phyloP scores from a whole-genome alignment of 164 flowering plant genomes.

The Umbilicus rupestris region DNA sequence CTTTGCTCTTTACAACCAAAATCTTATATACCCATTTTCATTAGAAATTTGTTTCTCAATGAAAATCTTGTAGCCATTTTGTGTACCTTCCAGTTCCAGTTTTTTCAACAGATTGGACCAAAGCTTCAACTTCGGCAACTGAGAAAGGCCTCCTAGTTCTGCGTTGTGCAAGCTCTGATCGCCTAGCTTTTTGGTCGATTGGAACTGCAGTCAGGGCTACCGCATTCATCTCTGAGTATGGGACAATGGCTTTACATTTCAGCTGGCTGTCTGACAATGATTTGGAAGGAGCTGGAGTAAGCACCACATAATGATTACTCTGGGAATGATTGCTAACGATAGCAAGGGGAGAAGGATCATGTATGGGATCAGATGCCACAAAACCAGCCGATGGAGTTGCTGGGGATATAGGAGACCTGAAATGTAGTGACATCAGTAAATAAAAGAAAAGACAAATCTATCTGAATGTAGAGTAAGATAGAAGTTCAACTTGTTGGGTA shows the following conservation, averaged over 20 bases:
- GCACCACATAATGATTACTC: conserved; percentile 34
- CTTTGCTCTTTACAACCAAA: background rate
- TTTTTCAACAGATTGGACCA: conserved; percentile 10
- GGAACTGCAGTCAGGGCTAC: conserved; percentile 2
- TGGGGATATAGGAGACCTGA: background rate
- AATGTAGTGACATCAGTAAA: background rate
- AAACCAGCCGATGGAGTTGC: background rate
- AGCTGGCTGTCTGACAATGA: background rate
- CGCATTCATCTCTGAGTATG: background rate
- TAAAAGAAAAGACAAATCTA: background rate
- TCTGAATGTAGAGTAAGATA: background rate
- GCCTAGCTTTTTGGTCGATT: conserved; percentile 1
- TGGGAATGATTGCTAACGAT: conserved; percentile 29
- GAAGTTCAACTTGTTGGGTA: background rate
- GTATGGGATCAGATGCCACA: background rate
- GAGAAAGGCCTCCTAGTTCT: conserved; percentile 12
- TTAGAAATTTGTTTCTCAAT: background rate
- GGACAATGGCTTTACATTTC: conserved; percentile 2
- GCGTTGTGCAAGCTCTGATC: conserved; percentile 6
- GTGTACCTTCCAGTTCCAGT: conserved; percentile 9
- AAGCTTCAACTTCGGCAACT: conserved; percentile 11
- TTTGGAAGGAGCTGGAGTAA: conserved; percentile 32
- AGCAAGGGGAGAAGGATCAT: conserved; percentile 25
- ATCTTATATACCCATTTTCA: background rate
- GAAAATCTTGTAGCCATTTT: background rate